phyloP scores from a whole-genome alignment of 2,329 filamentous ascomycete species.

The Talaromyces sp. region DNA sequence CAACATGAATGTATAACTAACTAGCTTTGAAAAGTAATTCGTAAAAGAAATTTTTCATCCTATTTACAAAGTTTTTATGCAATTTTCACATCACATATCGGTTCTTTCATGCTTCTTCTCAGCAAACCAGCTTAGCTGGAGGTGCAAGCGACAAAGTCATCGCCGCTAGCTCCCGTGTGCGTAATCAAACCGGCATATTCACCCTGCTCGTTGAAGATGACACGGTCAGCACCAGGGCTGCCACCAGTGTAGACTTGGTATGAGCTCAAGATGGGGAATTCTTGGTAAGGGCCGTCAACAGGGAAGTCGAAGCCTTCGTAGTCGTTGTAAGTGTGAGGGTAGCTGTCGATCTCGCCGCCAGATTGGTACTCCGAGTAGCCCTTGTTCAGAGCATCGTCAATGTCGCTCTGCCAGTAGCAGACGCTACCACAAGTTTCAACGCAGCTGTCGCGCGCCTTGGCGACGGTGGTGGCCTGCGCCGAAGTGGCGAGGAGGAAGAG shows the following conservation, averaged over 20 bases:
- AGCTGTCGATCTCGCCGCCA: slow-evolving; percentile 36
- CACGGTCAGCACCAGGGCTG: slow-evolving; percentile 61
- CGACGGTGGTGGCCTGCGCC: slow-evolving; percentile 16
- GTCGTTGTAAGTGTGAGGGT: slow-evolving; percentile 59
- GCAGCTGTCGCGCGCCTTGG: slow-evolving; percentile 34
- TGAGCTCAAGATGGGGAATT: slow-evolving; percentile 54
- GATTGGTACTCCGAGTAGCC: slow-evolving; percentile 48
- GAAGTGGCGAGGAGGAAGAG: slow-evolving; percentile 16
- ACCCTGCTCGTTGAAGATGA: slow-evolving; percentile 56
- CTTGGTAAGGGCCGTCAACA: slow-evolving; percentile 55
- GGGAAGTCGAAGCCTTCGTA: slow-evolving; percentile 58
- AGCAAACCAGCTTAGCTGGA: background rate
- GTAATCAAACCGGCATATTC: slow-evolving; percentile 61
- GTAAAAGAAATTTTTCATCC: background rate
- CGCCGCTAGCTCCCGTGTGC: slow-evolving; percentile 61
- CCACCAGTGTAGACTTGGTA: slow-evolving; percentile 52
- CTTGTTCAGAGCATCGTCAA: slow-evolving; percentile 46
- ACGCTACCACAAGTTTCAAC: slow-evolving; percentile 50
- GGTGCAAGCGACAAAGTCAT: slow-evolving; percentile 61
- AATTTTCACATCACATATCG: background rate
- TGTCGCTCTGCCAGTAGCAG: slow-evolving; percentile 47
- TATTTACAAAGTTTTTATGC: background rate
- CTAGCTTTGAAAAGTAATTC: too few species aligned
- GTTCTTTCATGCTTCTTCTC: background rate
- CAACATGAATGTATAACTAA: too few species aligned